These are phyloP conservation scores for Verticillium klebahnii DNA, from an alignment of 2,329 filamentous ascomycete genomes.

Conservation along the genomic window DNA sequence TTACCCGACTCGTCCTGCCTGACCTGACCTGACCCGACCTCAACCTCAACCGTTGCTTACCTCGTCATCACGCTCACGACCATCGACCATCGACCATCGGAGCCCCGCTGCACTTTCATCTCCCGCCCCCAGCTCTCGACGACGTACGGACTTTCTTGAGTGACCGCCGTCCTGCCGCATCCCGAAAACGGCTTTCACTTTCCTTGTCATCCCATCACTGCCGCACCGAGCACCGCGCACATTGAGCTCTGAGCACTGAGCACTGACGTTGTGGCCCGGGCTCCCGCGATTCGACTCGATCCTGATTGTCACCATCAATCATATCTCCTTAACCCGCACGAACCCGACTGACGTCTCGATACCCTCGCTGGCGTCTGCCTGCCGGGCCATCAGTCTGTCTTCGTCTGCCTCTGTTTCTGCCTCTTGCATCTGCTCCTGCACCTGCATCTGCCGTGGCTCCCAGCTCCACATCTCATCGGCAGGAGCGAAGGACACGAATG, in stretches of 20 bases:
- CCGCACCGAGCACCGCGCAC: too few relatives aligned
- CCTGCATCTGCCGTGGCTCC: constrained; percentile 10
- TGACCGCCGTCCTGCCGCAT: constrained; percentile 1
- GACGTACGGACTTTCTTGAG: background rate
- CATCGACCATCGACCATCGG: background rate
- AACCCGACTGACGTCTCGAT: too few relatives aligned
- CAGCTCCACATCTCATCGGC: constrained; percentile 14
- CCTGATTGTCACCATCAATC: background rate
- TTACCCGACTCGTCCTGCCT: background rate
- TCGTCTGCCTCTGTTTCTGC: background rate
- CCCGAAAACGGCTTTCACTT: background rate
- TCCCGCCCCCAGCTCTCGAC: background rate
- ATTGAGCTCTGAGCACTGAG: background rate
- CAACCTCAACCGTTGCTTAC: background rate
- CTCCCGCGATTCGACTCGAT: background rate
- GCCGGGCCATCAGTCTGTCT: background rate
- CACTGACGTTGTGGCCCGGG: background rate
- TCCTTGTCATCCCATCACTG: background rate
- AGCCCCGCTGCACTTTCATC: background rate
- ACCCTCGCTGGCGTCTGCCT: too few relatives aligned
- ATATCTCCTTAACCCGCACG: background rate
- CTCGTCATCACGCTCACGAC: background rate
- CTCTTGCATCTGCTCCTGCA: constrained; percentile 2
- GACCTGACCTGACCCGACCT: background rate
- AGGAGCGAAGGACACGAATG: constrained; percentile 27